Evolutionary conservation across 352 stramenopile species (phyloP).

Genomic region (Phytophthora syringae): DNA sequence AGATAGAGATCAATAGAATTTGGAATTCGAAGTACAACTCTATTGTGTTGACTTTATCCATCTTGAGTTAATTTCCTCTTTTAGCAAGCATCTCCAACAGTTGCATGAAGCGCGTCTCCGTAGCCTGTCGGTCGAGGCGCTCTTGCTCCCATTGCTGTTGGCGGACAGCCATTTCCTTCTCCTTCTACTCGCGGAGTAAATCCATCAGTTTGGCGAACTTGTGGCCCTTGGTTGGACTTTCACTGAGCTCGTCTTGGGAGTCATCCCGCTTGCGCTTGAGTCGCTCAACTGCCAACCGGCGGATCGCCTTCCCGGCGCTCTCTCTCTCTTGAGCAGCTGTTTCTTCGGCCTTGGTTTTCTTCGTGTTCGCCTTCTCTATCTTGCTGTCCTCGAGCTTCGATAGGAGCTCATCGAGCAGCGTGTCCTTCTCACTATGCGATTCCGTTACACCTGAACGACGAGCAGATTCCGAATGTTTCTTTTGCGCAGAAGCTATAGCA

Average conservation of each 20-base stretch:
- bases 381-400: conserved; percentile 1
- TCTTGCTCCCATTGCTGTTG: not conserved
- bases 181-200: not conserved
- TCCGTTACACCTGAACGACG: conserved; percentile 2
- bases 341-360: not conserved
- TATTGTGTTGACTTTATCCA: not conserved
- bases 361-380: not conserved
- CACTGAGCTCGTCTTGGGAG: not conserved
- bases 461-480: conserved; percentile 2
- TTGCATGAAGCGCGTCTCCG: not conserved
- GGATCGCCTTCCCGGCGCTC: not conserved
- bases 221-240: not conserved
- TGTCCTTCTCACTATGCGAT: conserved; percentile 8
- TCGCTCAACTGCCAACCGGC: not conserved
- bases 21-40: not conserved
- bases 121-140: not conserved
- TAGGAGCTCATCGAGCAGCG: conserved; percentile 5
- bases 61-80: not conserved
- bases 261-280: not conserved
- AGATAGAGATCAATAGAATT: not conserved
- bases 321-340: not conserved
- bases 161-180: not conserved
- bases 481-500: conserved; percentile 2
- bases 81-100: not conserved
- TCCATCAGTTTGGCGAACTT: not conserved